These are phyloP conservation scores for Coemansia sp. DNA, from an alignment of 192 early-diverging fungal genomes.

Conservation along the genomic window DNA sequence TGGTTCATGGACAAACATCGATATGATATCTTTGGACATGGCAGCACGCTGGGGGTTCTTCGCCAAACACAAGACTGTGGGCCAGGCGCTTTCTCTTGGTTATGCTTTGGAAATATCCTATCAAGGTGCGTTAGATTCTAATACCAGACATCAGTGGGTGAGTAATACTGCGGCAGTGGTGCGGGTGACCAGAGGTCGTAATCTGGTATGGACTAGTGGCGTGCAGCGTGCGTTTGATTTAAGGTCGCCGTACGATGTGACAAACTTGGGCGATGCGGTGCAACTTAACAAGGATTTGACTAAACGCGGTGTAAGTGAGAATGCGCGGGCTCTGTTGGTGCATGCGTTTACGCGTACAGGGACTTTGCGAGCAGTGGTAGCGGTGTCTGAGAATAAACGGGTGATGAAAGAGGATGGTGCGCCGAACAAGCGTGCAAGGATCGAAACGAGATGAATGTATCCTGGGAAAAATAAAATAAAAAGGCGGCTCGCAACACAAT, in stretches of 20 bases:
- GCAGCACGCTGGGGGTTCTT: slow-evolving; percentile 44
- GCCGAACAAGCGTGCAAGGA: background rate
- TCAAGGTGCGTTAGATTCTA: slow-evolving; percentile 28
- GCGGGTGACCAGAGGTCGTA: slow-evolving; percentile 38
- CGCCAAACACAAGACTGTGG: slow-evolving; percentile 47
- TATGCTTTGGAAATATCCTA: slow-evolving; percentile 39
- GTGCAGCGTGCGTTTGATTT: slow-evolving; percentile 36
- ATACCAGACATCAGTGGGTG: slow-evolving; percentile 49
- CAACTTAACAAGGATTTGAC: slow-evolving; percentile 49
- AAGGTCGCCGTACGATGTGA: slow-evolving; percentile 45
- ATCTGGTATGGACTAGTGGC: slow-evolving; percentile 41
- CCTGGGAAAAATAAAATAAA: no score
- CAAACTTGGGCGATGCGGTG: slow-evolving; percentile 38
- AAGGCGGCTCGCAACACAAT: no score
- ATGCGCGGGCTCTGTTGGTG: slow-evolving; percentile 35
- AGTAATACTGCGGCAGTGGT: slow-evolving; percentile 43
- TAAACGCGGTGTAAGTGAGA: slow-evolving; percentile 34
- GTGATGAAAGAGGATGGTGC: background rate
- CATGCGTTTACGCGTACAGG: slow-evolving; percentile 38
- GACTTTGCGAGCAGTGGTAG: slow-evolving; percentile 40
- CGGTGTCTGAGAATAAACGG: background rate
- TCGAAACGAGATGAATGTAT: background rate
- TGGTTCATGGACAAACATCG: slow-evolving; percentile 40
- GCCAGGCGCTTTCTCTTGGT: slow-evolving; percentile 38
- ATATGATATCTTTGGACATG: slow-evolving; percentile 49